Base-by-base conservation (phyloP, 129 eudicot species). In the Centaurea solstitialis region DNA sequence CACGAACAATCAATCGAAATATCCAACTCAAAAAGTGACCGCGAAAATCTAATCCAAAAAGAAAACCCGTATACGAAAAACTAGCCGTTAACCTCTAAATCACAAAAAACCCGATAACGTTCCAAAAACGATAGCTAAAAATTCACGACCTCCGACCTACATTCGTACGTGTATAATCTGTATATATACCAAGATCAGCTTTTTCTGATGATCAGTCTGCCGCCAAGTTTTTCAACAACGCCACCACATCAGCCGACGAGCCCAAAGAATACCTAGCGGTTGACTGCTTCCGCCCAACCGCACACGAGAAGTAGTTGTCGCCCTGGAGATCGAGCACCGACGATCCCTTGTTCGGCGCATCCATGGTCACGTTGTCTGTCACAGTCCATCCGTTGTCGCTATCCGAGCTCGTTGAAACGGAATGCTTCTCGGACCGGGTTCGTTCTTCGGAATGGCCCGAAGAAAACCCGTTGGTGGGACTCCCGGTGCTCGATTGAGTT, bases 261-360 rank as follows among this genome's bases (percentile, higher is more conserved):
- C 84, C 86, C 33, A 90, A 81, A 5, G 88, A 92, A 84, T 92
- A 90, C n/a, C 98, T 79, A 11, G 98, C 97, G 68, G 74, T 89
- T 0, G 98, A 90, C 9, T 86, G 82, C 37, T 85, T 92, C n/a
- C 94, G 70, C 28, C 98, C 98, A 68, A 94, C 97, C 0, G 96
- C 89, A 78, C 97, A 94, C 21, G 98, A 94, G 90, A 94, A 90
- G 68, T 92, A 94, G 69, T 94, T 92, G 24, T 89, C 97, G 7
- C 83, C 89, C 35, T 88, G 88, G 21, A 94, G 94, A 79, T 94
- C 98, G 23, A 94, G 90, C 47, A 92, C 94, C 7, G 89, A 87
- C 28, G 90, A 83, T 4, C 89, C 86, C 33, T 87, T 87, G 50
- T 71, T 89, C 64, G 86, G 4, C 80, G 87, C 83, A 82, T 77